Evolutionary conservation across 495 filamentous ascomycete genomes (phyloP).

Genomic region (Lasiosphaeria ovina): DNA sequence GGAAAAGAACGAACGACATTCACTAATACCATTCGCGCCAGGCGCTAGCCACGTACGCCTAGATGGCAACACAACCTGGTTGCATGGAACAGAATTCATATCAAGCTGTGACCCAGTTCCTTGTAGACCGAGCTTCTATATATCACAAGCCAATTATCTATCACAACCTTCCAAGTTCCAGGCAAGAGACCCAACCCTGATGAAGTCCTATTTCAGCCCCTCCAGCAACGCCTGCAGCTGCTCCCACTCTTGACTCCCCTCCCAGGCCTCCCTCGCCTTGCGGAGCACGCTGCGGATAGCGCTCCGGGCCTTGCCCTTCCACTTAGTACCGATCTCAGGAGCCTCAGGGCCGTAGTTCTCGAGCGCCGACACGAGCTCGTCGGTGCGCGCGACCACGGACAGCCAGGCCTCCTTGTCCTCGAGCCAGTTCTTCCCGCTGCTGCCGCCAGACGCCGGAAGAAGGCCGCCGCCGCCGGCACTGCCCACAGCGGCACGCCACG

Average conservation of each 20-base stretch:
- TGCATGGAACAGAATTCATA: no score
- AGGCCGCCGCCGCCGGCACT: slow-evolving; percentile 39
- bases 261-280: slow-evolving; percentile 80
- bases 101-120: no score
- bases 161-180: no score
- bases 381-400: slow-evolving; percentile 60
- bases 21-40: no score
- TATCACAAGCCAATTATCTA: no score
- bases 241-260: slow-evolving; percentile 69
- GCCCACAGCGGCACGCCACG: slow-evolving; percentile 70
- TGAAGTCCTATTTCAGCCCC: slow-evolving; percentile 48
- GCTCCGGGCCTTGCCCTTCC: slow-evolving; percentile 85
- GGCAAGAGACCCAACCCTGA: no score
- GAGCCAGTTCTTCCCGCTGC: slow-evolving; percentile 39
- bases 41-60: no score
- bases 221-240: slow-evolving; percentile 58
- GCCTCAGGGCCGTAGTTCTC: slow-evolving; percentile 58
- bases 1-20: no score
- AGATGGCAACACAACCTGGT: no score
- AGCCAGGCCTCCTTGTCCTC: slow-evolving; percentile 54
- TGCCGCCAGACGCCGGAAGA: slow-evolving; percentile 16
- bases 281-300: slow-evolving; percentile 78
- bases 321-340: slow-evolving; percentile 58
- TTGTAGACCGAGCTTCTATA: no score
- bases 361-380: slow-evolving; percentile 63